Base-by-base conservation (phyloP, 1,284 basidiomycete genomes). In the Puccinia coronata region DNA sequence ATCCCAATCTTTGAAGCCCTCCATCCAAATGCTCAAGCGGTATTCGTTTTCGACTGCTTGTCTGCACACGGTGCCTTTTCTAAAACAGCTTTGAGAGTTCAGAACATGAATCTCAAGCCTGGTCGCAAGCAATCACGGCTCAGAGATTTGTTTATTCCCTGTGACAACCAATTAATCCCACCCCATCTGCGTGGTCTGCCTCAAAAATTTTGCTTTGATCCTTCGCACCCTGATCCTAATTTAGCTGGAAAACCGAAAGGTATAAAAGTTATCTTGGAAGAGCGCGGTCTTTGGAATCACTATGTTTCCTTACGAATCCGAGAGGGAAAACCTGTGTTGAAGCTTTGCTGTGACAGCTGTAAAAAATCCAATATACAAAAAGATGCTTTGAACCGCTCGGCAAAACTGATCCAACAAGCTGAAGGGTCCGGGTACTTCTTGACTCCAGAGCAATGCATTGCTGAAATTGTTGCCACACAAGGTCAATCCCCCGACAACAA, bases 401-500 rank as follows among this genome's bases (percentile, higher is more conserved):
- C 4, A 63, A 4, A 20, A 63, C 28, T 63, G 28, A 63, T 63
- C 20, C 18, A 63, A 63, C 59, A 63, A 63, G 59, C 59, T 31
- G 28, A 63, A 63, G 20, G 8, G 6, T 3, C 59, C 34, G 28
- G 59, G 6, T 63, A 63, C 59, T 63, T 63, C 25, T 63, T 63
- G 34, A 63, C 59, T 6, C 59, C 25, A 63, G 20, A 8, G 3
- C 14, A 31, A 31, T 28, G 59, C 28, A 31, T 63, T 28, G 28
- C 18, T n/a, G 55, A 59, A 59, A 59, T 28, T 8, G 8, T 59
- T 8, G 18, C 55, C 25, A 9, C 28, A 59, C 9, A 23, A n/a
- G 47, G 47, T 49, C 55, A 59, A 12, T 95, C n/a, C 96, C 89
- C 82, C 92, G n/a, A n/a, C 25, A 36, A 34, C 34, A 6, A 53